Percentiles rank a stretch among this genome's conserved stretches.
Evolutionary conservation across 2,329 filamentous ascomycete genomes (phyloP).

Genomic region (Sordariomycetes sp.): DNA sequence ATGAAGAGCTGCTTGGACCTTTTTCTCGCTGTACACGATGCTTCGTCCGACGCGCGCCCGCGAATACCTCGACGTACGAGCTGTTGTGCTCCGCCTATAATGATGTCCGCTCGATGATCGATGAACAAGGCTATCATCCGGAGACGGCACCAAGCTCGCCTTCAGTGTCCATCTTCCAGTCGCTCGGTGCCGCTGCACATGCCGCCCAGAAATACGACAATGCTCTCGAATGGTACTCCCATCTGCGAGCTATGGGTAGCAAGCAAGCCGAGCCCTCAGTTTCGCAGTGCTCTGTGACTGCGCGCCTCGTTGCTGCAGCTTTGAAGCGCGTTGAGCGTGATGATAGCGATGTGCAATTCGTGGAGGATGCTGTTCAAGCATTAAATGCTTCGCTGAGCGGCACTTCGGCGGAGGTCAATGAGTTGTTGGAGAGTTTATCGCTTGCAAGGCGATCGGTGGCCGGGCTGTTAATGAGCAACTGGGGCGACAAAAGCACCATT

Average conservation of each 20-base stretch:
- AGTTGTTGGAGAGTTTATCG: slow-evolving; percentile 48
- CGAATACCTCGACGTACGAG: slow-evolving; percentile 25
- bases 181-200: slow-evolving; percentile 39
- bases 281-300: slow-evolving; percentile 40
- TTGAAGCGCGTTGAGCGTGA: slow-evolving; percentile 33
- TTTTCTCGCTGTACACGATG: slow-evolving; percentile 54
- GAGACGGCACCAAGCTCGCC: slow-evolving; percentile 30
- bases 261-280: slow-evolving; percentile 34
- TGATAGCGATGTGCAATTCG: slow-evolving; percentile 27
- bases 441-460: slow-evolving; percentile 45
- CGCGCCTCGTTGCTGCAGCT: slow-evolving; percentile 44
- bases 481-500: slow-evolving; percentile 9
- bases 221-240: slow-evolving; percentile 45
- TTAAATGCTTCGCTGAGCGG: slow-evolving; percentile 53
- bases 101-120: slow-evolving; percentile 20
- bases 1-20: slow-evolving; percentile 58
- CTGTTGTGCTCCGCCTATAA: slow-evolving; percentile 21
- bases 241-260: slow-evolving; percentile 29
- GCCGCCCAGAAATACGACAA: slow-evolving; percentile 35
- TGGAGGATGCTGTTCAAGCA: slow-evolving; percentile 39
- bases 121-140: slow-evolving; percentile 21
- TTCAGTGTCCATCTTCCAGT: slow-evolving; percentile 39
- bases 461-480: slow-evolving; percentile 28
- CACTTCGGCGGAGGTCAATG: slow-evolving; percentile 49
- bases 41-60: slow-evolving; percentile 43